Conservation (phyloP, 495 filamentous ascomycete genomes). For the Annulohypoxylon nitens region DNA sequence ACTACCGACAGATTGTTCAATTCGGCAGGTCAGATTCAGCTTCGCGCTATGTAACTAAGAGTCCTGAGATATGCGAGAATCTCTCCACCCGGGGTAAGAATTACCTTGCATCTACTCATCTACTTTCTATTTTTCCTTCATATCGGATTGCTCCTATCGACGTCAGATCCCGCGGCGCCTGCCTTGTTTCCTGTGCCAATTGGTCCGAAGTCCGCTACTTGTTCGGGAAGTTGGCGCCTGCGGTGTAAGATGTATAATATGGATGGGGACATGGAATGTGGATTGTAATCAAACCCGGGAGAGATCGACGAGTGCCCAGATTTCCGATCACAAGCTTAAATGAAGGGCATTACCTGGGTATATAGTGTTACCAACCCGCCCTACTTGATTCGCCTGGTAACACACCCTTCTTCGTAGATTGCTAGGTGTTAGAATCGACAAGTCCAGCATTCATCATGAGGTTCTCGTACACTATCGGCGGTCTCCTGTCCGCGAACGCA, state of each 20-base stretch:
- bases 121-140: neutral
- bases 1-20: constrained; percentile 37
- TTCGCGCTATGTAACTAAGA: constrained; percentile 32
- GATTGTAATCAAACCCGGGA: neutral
- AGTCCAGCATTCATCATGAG: constrained; percentile 40
- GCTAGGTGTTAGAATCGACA: neutral
- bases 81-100: constrained; percentile 11
- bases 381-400: neutral
- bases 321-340: constrained; percentile 14
- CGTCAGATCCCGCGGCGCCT: constrained; percentile 14
- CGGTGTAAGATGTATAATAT: constrained; percentile 8
- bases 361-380: constrained; percentile 19
- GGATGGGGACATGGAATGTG: neutral
- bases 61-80: constrained; percentile 1
- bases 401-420: neutral
- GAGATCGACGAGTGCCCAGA: constrained; percentile 13
- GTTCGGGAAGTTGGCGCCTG: constrained; percentile 30
- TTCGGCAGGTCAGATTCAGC: constrained; percentile 44
- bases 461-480: constrained; percentile 35
- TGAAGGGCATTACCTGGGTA: neutral
- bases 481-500: constrained; percentile 45
- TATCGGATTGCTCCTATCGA: constrained; percentile 23
- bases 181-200: constrained; percentile 25
- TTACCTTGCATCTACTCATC: neutral
- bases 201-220: constrained; percentile 8